Evolutionary conservation across 1,139 yeast species (phyloP).

Genomic region (Yamadazyma pseudoaaseri): DNA sequence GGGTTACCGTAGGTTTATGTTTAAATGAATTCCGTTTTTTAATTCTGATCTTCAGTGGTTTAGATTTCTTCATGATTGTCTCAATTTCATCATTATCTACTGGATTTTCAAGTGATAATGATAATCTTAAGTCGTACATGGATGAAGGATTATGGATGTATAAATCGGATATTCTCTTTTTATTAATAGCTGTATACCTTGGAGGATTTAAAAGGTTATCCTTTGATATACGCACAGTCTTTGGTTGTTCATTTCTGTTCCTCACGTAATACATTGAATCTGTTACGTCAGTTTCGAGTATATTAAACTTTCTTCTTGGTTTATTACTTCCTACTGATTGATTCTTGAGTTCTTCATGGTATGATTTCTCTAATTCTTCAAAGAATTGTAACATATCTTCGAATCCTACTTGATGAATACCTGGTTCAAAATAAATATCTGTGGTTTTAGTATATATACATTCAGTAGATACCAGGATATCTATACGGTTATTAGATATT

Average conservation of each 20-base stretch:
- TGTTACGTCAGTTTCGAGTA: slow-evolving; percentile 41
- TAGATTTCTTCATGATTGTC: slow-evolving; percentile 31
- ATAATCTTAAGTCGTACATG: slow-evolving; percentile 71
- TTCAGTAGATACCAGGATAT: slow-evolving; percentile 75
- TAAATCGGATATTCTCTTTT: slow-evolving; percentile 69
- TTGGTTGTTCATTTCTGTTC: slow-evolving; percentile 52
- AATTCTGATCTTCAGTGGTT: slow-evolving; percentile 54
- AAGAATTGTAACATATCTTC: slow-evolving; percentile 57
- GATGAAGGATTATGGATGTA: slow-evolving; percentile 75
- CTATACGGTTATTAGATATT: slow-evolving; percentile 60
- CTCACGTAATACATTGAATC: slow-evolving; percentile 39
- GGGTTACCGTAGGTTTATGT: slow-evolving; percentile 67
- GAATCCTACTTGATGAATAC: slow-evolving; percentile 68
- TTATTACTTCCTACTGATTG: slow-evolving; percentile 16
- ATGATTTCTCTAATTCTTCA: slow-evolving; percentile 49
- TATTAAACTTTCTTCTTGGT: slow-evolving; percentile 40
- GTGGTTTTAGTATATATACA: slow-evolving; percentile 59
- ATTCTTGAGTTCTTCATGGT: slow-evolving; percentile 40
- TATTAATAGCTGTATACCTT: slow-evolving; percentile 67
- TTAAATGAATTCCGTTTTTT: slow-evolving; percentile 65
- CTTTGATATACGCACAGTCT: slow-evolving; percentile 60
- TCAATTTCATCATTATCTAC: slow-evolving; percentile 54
- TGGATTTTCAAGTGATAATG: slow-evolving; percentile 77
- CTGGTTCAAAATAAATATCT: slow-evolving; percentile 65
- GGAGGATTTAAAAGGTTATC: slow-evolving; percentile 61